A percentile compares a stretch with the other conserved stretches of the same genome.
phyloP scores from a whole-genome alignment of 169 alveolate species.

The Besnoitia besnoiti region DNA sequence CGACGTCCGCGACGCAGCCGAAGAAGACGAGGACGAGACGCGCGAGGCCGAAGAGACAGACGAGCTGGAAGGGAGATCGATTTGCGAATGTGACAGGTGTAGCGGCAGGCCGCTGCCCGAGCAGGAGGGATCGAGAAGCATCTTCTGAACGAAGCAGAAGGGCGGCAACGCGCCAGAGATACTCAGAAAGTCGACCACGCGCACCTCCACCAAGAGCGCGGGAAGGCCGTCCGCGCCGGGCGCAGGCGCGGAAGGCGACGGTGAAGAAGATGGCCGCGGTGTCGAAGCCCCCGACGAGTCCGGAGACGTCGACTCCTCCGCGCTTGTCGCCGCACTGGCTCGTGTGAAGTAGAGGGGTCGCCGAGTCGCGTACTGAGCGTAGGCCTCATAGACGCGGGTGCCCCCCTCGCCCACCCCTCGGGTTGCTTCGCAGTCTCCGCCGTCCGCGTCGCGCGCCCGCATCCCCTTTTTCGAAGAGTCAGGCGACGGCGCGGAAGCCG shows the following conservation, averaged over 20 bases:
- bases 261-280: background rate
- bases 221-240: background rate
- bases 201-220: conserved; percentile 56
- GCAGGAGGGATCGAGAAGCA: conserved; percentile 78
- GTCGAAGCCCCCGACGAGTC: background rate
- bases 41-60: background rate
- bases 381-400: background rate
- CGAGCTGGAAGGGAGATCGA: background rate
- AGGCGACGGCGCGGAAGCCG: too few relatives aligned
- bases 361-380: conserved; percentile 31
- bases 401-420: too few relatives aligned
- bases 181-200: conserved; percentile 51
- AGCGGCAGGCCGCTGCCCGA: conserved; percentile 78
- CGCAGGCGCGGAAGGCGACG: background rate
- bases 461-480: too few relatives aligned
- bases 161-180: conserved; percentile 46
- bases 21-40: background rate
- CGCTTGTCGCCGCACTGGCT: too few relatives aligned
- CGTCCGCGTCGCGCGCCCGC: too few relatives aligned
- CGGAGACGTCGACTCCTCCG: background rate
- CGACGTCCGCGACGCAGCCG: background rate
- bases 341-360: conserved; percentile 59
- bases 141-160: conserved; percentile 49
- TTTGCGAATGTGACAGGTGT: conserved; percentile 40
- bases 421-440: too few relatives aligned